Evolutionary conservation across 75 land plant species (phyloP), one percentile per base, ranked within the genome.

Genomic region (Cupressus sempervirens): DNA sequence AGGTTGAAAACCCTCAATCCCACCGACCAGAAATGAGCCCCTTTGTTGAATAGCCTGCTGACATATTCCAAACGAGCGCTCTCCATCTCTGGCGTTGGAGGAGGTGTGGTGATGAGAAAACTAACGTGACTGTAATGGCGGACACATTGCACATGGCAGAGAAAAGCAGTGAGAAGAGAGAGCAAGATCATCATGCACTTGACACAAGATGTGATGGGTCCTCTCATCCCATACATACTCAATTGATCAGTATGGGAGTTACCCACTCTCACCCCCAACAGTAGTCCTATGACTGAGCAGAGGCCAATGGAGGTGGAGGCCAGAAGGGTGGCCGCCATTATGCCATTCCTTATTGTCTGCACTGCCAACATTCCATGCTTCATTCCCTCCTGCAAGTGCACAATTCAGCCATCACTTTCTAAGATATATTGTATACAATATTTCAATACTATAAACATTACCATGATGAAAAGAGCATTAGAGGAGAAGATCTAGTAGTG

Each of bases 281-380:
- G 79, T 14, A 80, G 84, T 0, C 70, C 91, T 0, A 86, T 53
- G 20, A 84, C 84, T 3, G 89, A 88, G 72, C 87, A 70, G 34
- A 90, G 73, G 34, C 73, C 74, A 40, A 90, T 90, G 35, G 91
- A 83, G 11, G 91, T 88, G 15, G 91, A 76, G 10, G 91, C 91
- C 87, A 90, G 73, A 0, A 90, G 87, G 23, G 91, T 90, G 8
- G 91, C 88, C 7, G 90, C 91, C 91, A 90, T 90, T 3, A 90
- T 83, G 54, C 52, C 81, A 85, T 90, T 90, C 29, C 91, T 65
- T 43, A 90, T 80, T 48, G 91, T 88, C 36, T 90, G 91, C 29
- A 90, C 91, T 4, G 89, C 89, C 83, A 90, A 54, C 9, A 90
- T 72, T 46, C 88, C 88, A 30, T 88, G 88, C 89, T 90, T 90